These are phyloP conservation scores for Wickerhamiella infanticola DNA, from an alignment of 1,139 yeast genomes.

Conservation along the genomic window DNA sequence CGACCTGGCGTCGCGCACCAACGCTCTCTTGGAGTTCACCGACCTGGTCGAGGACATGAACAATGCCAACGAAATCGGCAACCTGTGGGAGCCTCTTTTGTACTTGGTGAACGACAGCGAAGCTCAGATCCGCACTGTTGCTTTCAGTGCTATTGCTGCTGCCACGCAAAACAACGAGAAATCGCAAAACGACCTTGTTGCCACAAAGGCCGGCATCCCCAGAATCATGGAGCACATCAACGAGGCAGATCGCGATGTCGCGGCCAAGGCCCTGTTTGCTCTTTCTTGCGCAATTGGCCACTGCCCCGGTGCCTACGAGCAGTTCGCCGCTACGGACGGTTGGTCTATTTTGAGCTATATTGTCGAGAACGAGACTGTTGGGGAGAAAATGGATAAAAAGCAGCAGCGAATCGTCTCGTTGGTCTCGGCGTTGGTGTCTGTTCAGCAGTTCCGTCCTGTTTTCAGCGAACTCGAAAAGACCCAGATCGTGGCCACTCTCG, in stretches of 20 bases:
- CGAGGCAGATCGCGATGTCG: constrained; percentile 18
- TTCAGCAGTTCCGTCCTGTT: background rate
- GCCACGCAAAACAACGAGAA: constrained; percentile 83
- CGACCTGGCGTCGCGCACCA: constrained; percentile 46
- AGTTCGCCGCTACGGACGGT: constrained; percentile 47
- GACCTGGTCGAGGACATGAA: constrained; percentile 89
- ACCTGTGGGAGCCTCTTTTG: constrained; percentile 63
- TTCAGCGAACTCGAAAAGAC: constrained; percentile 1
- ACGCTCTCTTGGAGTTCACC: constrained; percentile 83
- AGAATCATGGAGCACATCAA: constrained; percentile 16
- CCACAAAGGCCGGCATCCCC: constrained; percentile 16
- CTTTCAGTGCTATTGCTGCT: constrained; percentile 70
- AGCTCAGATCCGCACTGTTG: constrained; percentile 36
- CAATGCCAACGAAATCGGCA: constrained; percentile 85
- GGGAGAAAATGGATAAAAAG: background rate
- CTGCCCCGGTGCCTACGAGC: constrained; percentile 37
- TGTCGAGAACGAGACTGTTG: constrained; percentile 9
- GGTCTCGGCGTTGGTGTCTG: background rate
- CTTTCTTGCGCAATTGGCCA: constrained; percentile 64
- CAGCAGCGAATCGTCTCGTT: constrained; percentile 1
- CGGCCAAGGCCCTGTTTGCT: constrained; percentile 62
- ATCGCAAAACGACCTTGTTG: constrained; percentile 42
- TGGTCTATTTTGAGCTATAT: constrained; percentile 33
- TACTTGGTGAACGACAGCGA: constrained; percentile 32
- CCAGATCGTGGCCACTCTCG: background rate